These are phyloP conservation scores for button mushroom (Agaricus bisporus) DNA, from an alignment of 768 basidiomycete species.

Conservation along the genomic window DNA sequence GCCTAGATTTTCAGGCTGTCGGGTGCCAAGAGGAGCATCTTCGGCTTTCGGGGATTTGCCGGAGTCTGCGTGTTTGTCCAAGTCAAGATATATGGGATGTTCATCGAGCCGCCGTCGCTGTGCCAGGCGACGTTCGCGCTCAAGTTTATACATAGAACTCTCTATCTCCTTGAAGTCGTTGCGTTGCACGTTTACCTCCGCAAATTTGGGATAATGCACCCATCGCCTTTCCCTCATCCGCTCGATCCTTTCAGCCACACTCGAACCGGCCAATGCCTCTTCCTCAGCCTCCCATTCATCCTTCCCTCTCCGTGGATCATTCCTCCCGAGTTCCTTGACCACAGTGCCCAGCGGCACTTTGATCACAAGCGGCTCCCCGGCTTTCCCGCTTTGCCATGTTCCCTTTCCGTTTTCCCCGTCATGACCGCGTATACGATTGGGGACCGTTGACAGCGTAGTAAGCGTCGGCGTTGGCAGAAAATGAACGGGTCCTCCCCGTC, in stretches of 20 bases:
- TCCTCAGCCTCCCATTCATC: slow-evolving; percentile 75
- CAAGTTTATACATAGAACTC: slow-evolving; percentile 48
- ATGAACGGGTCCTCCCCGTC: slow-evolving; percentile 83
- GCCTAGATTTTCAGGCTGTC: slow-evolving; percentile 46
- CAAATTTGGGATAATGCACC: slow-evolving; percentile 73
- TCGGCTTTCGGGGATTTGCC: slow-evolving; percentile 23
- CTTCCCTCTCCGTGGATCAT: slow-evolving; percentile 57
- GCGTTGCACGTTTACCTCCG: slow-evolving; percentile 55
- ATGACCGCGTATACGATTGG: slow-evolving; percentile 60
- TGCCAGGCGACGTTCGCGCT: slow-evolving; percentile 49
- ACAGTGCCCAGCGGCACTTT: slow-evolving; percentile 89
- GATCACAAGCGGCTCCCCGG: slow-evolving; percentile 66
- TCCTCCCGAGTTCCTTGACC: slow-evolving; percentile 65
- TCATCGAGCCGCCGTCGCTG: slow-evolving; percentile 33
- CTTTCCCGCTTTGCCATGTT: slow-evolving; percentile 80
- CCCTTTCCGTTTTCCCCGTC: slow-evolving; percentile 74
- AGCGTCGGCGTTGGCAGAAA: slow-evolving; percentile 73
- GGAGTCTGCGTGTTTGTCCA: slow-evolving; percentile 45
- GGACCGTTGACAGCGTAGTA: slow-evolving; percentile 70
- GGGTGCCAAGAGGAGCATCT: slow-evolving; percentile 61
- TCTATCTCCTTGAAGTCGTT: slow-evolving; percentile 73
- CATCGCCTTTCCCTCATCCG: slow-evolving; percentile 62
- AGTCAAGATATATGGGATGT: slow-evolving; percentile 51
- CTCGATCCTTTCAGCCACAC: slow-evolving; percentile 40
- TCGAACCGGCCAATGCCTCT: slow-evolving; percentile 45